phyloP scores from a whole-genome alignment of 495 filamentous ascomycete genomes.

The Neurospora sp. region DNA sequence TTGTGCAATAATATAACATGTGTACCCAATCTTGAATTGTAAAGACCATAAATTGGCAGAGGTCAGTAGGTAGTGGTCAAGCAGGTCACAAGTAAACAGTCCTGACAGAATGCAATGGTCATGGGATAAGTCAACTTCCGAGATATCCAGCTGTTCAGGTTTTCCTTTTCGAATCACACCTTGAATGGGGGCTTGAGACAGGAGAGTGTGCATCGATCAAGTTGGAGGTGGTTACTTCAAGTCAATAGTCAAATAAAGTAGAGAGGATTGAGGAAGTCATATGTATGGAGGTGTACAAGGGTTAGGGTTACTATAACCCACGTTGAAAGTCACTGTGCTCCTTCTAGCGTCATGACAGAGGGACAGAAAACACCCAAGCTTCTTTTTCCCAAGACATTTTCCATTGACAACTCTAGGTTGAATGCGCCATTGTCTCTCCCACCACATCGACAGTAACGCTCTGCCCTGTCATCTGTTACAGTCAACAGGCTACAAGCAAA shows the following conservation, averaged over 20 bases:
- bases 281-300: no score
- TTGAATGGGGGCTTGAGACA: background rate
- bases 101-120: background rate
- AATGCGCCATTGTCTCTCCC: background rate
- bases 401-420: background rate
- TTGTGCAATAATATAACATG: background rate
- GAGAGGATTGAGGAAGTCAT: no score
- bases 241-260: no score
- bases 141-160: background rate
- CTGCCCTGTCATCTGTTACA: background rate
- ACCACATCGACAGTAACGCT: no score
- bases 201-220: background rate
- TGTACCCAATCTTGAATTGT: background rate
- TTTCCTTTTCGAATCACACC: background rate
- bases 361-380: background rate
- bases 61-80: background rate
- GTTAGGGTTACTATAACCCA: no score
- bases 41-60: background rate
- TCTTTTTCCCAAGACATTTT: background rate
- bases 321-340: background rate
- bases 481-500: background rate
- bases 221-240: background rate
- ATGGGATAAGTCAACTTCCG: background rate
- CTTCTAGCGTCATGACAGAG: background rate
- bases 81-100: background rate